phyloP scores from a whole-genome alignment of 2,329 filamentous ascomycete species.

The Penicillium sp. region DNA sequence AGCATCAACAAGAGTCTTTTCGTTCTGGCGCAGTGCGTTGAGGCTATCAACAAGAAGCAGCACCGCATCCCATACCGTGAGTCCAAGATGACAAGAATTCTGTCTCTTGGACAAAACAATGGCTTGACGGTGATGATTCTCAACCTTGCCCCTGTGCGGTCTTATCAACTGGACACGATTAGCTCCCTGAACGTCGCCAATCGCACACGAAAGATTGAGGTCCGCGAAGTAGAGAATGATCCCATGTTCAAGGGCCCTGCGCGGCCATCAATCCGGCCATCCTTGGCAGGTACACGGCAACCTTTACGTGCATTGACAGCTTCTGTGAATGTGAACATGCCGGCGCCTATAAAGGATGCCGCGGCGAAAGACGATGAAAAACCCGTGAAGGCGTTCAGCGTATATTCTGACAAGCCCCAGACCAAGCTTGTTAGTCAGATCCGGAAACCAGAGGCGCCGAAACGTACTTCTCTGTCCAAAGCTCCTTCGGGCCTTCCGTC shows the following conservation, averaged over 20 bases:
- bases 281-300: conserved; percentile 58
- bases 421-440: conserved; percentile 44
- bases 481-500: conserved; percentile 43
- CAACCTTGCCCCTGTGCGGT: conserved; percentile 84
- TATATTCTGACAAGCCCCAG: conserved; percentile 69
- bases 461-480: conserved; percentile 44
- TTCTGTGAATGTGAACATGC: conserved; percentile 68
- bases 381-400: conserved; percentile 77
- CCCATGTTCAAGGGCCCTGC: conserved; percentile 77
- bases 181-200: conserved; percentile 95
- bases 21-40: conserved; percentile 89
- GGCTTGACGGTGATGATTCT: conserved; percentile 95
- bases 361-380: conserved; percentile 59
- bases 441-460: conserved; percentile 42
- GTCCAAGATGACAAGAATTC: conserved; percentile 94
- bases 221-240: conserved; percentile 93
- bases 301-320: conserved; percentile 74
- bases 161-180: conserved; percentile 88
- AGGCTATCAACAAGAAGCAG: conserved; percentile 78
- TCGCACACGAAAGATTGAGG: conserved; percentile 91
- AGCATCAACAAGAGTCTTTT: conserved; percentile 98
- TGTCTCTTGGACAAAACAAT: conserved; percentile 89
- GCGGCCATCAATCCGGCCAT: conserved; percentile 47
- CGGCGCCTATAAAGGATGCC: conserved; percentile 50
- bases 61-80: conserved; percentile 84